Percentiles rank a stretch among this genome's conserved stretches.
Conservation (phyloP, 768 basidiomycete species). For the Kwoniella shandongensis region DNA sequence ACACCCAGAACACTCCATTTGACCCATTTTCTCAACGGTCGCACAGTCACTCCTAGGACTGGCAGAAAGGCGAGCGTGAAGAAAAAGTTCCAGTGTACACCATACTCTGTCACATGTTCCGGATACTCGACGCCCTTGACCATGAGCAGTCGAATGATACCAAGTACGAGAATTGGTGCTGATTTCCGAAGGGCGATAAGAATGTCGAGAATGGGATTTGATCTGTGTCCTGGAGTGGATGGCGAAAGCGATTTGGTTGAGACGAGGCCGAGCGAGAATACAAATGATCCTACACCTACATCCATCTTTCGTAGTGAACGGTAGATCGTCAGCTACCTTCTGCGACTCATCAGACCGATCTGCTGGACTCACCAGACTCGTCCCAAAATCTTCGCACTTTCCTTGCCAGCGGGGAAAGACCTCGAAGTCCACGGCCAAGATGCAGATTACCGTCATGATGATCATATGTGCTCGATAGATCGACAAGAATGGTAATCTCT, state of each 20-base stretch:
- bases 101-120: conserved; percentile 95
- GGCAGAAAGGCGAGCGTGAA: conserved; percentile 83
- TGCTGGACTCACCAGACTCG: conserved; percentile 87
- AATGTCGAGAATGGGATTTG: conserved; percentile 23
- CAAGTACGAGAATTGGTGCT: conserved; percentile 69
- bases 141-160: conserved; percentile 71
- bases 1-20: conserved; percentile 68
- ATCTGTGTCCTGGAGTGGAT: background rate
- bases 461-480: conserved; percentile 93
- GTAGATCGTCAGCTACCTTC: too few species aligned
- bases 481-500: conserved; percentile 65
- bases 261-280: conserved; percentile 90
- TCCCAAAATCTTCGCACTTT: conserved; percentile 92
- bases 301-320: conserved; percentile 72
- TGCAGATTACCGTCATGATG: conserved; percentile 82
- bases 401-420: conserved; percentile 84
- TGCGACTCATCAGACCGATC: too few species aligned
- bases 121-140: conserved; percentile 96
- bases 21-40: conserved; percentile 62
- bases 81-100: conserved; percentile 98
- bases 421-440: conserved; percentile 93
- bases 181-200: conserved; percentile 60
- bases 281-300: conserved; percentile 92
- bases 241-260: conserved; percentile 67
- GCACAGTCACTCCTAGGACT: conserved; percentile 66